phyloP scores from a whole-genome alignment of 352 stramenopile genomes.

The Phytophthora sp. region DNA sequence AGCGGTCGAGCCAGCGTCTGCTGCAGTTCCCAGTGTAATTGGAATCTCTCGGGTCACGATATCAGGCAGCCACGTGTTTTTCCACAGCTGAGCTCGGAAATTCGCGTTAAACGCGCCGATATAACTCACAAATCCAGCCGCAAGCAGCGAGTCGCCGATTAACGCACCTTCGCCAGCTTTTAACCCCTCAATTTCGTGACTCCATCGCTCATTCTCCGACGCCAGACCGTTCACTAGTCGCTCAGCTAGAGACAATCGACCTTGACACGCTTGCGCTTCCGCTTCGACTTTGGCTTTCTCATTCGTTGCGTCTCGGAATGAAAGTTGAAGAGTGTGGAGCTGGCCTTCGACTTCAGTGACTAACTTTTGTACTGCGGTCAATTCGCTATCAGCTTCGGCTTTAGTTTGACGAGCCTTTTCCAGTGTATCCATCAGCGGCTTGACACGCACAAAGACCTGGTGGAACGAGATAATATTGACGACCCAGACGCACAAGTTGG shows the following conservation, averaged over 20 bases:
- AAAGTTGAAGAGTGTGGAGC: conserved; percentile 75
- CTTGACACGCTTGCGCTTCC: conserved; percentile 86
- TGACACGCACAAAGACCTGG: conserved; percentile 93
- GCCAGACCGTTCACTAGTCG: conserved; percentile 88
- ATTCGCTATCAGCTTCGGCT: conserved; percentile 76
- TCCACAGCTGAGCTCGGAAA: conserved; percentile 87
- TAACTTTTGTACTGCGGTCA: conserved; percentile 83
- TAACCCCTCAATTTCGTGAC: conserved; percentile 86
- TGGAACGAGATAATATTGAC: conserved; percentile 94
- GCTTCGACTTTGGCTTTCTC: conserved; percentile 92
- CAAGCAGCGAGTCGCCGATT: conserved; percentile 89
- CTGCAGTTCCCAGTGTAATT: conserved; percentile 49
- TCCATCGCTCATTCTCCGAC: conserved; percentile 91
- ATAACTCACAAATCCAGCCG: conserved; percentile 92
- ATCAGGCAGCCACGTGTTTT: conserved; percentile 87
- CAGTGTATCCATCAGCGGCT: conserved; percentile 93
- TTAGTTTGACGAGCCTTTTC: conserved; percentile 84
- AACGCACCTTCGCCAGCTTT: conserved; percentile 73
- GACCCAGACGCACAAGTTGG: conserved; percentile 94
- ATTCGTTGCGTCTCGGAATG: conserved; percentile 88
- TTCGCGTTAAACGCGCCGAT: conserved; percentile 90
- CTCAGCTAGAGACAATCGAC: conserved; percentile 87
- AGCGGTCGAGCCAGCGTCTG: conserved; percentile 8
- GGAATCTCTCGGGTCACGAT: conserved; percentile 89
- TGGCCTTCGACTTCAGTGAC: conserved; percentile 86